Evolutionary conservation across 148 eudicot species (phyloP), one percentile per base, ranked within the genome.

Genomic region (Nepenthes gracilis): DNA sequence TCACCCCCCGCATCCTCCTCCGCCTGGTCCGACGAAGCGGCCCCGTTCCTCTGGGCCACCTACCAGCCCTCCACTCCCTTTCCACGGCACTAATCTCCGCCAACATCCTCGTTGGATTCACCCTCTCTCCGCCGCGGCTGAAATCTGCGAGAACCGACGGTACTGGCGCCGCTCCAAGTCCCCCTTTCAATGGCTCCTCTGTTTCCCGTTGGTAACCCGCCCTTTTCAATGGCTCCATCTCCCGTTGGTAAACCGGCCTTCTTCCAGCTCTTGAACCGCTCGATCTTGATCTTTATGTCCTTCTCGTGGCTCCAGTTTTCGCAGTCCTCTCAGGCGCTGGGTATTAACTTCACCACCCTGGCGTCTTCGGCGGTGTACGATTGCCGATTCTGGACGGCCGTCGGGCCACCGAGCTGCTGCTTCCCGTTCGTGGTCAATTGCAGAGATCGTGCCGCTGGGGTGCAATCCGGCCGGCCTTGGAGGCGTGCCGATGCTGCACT

Each of bases 241-340:
- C 88, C 74, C 88, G 96, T 96, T 88, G 96, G 0, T 92, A 92
- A 69, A 69, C 66, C 9, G 88, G 78, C 51, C 88, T 92, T 83
- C 63, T 75, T 85, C 37, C 94, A 83, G 32, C 72, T 92, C 13
- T 71, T 85, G 52, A 88, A 73, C 69, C 73, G 82, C 51, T 82
- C 94, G 0, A 69, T 81, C 2, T 68, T 80, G n/a, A 83, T 92
- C 55, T 55, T 77, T 52, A 80, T 76, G 64, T 82, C 96, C 0
- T 92, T 92, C 54, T 72, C 85, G 5, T 92, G 98, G 96, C 86
- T 92, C 1, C 94, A 92, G 33, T 92, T 85, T 56, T 88, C 96
- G 0, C 96, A 88, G 36, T 83, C 90, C 2, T 83, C 85, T 9
- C 98, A 92, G 50, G 90, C 85, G 0, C 64, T 92, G 6, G 96